Evolutionary conservation across 2,329 filamentous ascomycete genomes (phyloP), one percentile per base, ranked within the genome.

Genomic region (Verticillium nonalfalfae): DNA sequence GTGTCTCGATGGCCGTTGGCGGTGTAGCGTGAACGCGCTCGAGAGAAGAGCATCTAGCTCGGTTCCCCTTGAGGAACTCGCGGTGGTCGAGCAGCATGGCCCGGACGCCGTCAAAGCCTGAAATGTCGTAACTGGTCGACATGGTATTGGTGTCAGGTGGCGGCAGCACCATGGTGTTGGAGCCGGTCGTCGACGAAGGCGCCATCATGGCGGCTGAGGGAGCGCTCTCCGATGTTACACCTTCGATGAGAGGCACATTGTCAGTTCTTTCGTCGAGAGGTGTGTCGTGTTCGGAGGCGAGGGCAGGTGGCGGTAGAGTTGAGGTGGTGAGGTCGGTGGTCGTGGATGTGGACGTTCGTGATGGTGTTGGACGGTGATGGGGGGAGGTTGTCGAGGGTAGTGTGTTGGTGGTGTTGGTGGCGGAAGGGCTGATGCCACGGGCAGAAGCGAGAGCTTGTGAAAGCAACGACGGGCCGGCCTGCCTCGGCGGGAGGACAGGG

Each of bases 391-490:
- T 35, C 26, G 57, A 33, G n/a, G 40, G 35, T 45, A n/a, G 21
- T 31, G 26, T 31, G 26, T 31, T 31, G 26, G 26, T 31, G 26
- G 26, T 31, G 26, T 31, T 31, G 14, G 39, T n/a, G 6, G 18
- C 7, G 10, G 58, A 18, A 64, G 60, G 45, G 36, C 35, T 60
- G 45, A 84, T 83, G 69, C 82, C 82, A 69, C 83, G 81, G 69
- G 82, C 83, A 73, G 81, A 83, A 71, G 82, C 82, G 71, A 85
- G 76, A 70, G 83, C 82, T 73, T 85, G 81, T 63, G 81, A 80
- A 73, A 85, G 77, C 68, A 85, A 72, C 62, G 83, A 85, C 67
- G 82, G 80, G 65, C 82, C 82, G 69, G 74, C 75, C 68, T 79
- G 75, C 70, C 76, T 76, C 57, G 62, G 63, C 35, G 38, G 70